These are phyloP conservation scores for Nepenthes gracilis DNA, from an alignment of 148 eudicot species.

Conservation along the genomic window DNA sequence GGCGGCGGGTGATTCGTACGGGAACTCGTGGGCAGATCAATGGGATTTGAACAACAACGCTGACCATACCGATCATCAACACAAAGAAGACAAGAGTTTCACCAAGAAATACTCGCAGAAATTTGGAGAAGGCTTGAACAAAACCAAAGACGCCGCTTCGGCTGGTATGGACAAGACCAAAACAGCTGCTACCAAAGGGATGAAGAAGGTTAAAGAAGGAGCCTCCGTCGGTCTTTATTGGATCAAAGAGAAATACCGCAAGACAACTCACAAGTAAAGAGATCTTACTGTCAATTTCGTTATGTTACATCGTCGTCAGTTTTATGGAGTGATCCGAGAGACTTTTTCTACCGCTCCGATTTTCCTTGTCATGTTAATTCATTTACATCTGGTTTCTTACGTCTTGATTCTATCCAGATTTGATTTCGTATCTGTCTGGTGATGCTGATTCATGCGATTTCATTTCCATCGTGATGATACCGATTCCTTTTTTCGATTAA, in stretches of 20 bases:
- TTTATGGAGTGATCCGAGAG: too few species aligned
- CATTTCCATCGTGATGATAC: too few species aligned
- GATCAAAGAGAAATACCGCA: slow-evolving; percentile 9
- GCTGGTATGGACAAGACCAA: slow-evolving; percentile 30
- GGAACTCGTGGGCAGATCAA: slow-evolving; percentile 39
- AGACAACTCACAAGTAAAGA: not conserved
- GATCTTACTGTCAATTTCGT: too few species aligned
- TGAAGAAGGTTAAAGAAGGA: slow-evolving; percentile 8
- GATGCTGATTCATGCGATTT: too few species aligned
- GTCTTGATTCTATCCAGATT: too few species aligned
- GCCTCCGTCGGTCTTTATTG: slow-evolving; percentile 8
- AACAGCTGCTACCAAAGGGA: slow-evolving; percentile 19
- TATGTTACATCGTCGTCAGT: too few species aligned
- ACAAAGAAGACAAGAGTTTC: slow-evolving; percentile 12
- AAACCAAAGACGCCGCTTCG: slow-evolving; percentile 32
- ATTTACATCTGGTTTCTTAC: too few species aligned
- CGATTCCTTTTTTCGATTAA: too few species aligned
- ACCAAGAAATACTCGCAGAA: slow-evolving; percentile 23
- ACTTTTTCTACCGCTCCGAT: too few species aligned
- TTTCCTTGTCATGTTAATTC: too few species aligned
- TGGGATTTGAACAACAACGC: slow-evolving; percentile 22
- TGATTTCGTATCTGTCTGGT: too few species aligned
- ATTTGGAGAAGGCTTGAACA: slow-evolving; percentile 21
- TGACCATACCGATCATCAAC: slow-evolving; percentile 6
- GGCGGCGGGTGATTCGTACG: not conserved